Evolutionary conservation across 2,329 filamentous ascomycete species (phyloP).

Genomic region (Westerdykella aurantiaca): DNA sequence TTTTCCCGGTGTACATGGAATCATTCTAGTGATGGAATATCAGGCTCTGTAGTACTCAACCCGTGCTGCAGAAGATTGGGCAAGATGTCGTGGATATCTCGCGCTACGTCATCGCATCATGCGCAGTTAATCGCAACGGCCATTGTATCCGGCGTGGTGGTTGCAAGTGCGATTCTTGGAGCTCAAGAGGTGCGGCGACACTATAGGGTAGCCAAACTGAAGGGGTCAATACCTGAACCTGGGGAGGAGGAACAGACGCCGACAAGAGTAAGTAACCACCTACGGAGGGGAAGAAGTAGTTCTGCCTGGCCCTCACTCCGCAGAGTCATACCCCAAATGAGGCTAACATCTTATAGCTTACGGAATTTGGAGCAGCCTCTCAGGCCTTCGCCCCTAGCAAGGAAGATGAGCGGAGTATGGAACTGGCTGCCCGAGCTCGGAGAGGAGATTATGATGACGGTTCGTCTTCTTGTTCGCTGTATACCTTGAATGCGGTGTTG

Average conservation of each 20-base stretch:
- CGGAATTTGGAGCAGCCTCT: conserved; percentile 54
- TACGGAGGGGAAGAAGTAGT: not conserved
- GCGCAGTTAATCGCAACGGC: conserved; percentile 67
- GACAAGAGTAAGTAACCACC: conserved; percentile 41
- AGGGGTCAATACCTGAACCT: conserved; percentile 56
- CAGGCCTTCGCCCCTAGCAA: conserved; percentile 36
- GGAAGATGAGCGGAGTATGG: conserved; percentile 55
- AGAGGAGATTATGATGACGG: conserved; percentile 61
- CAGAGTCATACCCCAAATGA: too few relatives aligned
- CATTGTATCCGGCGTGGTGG: conserved; percentile 47
- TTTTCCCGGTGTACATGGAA: too few relatives aligned
- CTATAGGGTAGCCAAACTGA: conserved; percentile 53
- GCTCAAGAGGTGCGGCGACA: conserved; percentile 52
- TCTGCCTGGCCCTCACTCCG: not conserved
- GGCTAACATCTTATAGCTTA: conserved; percentile 48
- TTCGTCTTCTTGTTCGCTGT: conserved; percentile 17
- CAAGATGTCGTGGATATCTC: conserved; percentile 44
- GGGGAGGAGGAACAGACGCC: conserved; percentile 45
- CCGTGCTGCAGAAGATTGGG: not conserved
- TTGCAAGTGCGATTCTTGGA: conserved; percentile 51
- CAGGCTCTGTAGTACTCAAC: too few relatives aligned
- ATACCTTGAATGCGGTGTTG: not conserved
- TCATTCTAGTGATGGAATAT: too few relatives aligned
- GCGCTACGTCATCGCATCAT: conserved; percentile 42
- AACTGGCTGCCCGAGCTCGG: conserved; percentile 55